Evolutionary conservation across 306 rosid species (phyloP).

Genomic region (Albizia julibrissin): DNA sequence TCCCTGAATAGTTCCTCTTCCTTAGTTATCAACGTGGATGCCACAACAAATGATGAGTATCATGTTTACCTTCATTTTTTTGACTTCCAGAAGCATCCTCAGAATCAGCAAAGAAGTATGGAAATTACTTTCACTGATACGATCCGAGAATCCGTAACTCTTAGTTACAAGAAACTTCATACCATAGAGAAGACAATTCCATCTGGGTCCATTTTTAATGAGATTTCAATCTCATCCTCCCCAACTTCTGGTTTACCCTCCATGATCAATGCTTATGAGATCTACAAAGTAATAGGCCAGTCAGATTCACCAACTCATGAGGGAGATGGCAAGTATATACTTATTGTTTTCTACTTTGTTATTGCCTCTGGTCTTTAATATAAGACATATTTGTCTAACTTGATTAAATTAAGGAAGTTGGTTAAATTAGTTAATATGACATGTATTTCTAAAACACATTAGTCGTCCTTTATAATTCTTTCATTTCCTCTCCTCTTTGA

Average conservation of each 20-base stretch:
- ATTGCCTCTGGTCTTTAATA: no score
- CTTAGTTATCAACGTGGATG: no score
- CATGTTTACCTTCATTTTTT: slow-evolving; percentile 22
- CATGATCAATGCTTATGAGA: slow-evolving; percentile 31
- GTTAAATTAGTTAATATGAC: no score
- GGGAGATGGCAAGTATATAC: slow-evolving; percentile 9
- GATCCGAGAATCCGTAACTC: neutral
- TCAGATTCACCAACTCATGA: neutral
- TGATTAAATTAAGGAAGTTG: no score
- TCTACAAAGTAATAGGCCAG: neutral
- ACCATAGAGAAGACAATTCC: neutral
- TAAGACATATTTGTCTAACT: no score
- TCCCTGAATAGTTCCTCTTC: neutral
- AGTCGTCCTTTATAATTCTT: no score
- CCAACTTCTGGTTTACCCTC: neutral
- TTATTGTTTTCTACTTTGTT: no score
- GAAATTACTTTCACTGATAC: neutral
- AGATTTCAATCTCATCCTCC: neutral
- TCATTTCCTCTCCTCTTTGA: no score
- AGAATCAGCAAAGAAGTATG: neutral
- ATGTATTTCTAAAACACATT: no score
- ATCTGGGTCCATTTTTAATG: neutral
- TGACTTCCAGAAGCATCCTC: neutral
- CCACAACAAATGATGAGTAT: neutral
- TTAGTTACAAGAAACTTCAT: neutral